These are phyloP conservation scores for Rhizopus delemar DNA, from an alignment of 371 early-diverging fungal species.

Conservation along the genomic window DNA sequence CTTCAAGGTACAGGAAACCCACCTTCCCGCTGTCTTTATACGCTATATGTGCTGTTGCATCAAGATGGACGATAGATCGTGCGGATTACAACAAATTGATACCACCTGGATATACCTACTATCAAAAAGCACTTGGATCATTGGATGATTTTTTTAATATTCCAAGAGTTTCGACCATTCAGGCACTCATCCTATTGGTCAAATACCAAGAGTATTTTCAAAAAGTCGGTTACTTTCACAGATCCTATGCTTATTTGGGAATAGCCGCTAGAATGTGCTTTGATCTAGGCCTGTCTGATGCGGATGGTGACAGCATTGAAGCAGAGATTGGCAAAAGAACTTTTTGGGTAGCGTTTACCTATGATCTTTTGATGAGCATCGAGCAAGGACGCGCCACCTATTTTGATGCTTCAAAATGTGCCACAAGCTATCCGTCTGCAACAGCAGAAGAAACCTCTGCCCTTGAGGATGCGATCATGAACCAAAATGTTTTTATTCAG, in stretches of 20 bases:
- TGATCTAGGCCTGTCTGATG: constrained; percentile 60
- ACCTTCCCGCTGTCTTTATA: constrained; percentile 55
- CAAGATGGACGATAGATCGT: constrained; percentile 40
- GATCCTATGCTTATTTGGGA: constrained; percentile 39
- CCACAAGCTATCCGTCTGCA: constrained; percentile 40
- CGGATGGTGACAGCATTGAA: constrained; percentile 34
- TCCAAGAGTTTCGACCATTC: constrained; percentile 67
- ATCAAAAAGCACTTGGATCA: constrained; percentile 45
- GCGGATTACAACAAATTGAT: constrained; percentile 5
- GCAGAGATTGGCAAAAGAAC: constrained; percentile 41
- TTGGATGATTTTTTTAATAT: constrained; percentile 72
- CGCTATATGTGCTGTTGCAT: constrained; percentile 62
- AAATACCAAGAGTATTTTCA: constrained; percentile 66
- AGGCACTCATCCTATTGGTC: constrained; percentile 69
- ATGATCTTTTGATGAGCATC: constrained; percentile 46
- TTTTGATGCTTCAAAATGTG: constrained; percentile 35
- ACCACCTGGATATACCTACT: constrained; percentile 39
- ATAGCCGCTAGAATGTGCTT: constrained; percentile 77
- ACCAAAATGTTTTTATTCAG: constrained; percentile 44
- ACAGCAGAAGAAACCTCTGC: constrained; percentile 44
- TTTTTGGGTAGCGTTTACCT: constrained; percentile 47
- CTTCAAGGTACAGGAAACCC: constrained; percentile 44
- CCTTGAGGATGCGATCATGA: constrained; percentile 41
- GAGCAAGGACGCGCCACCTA: constrained; percentile 43
- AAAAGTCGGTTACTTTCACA: constrained; percentile 40